Percentiles rank a stretch among this genome's conserved stretches.
phyloP scores from a whole-genome alignment of 768 basidiomycete species.

The Rhodotorula graminis region DNA sequence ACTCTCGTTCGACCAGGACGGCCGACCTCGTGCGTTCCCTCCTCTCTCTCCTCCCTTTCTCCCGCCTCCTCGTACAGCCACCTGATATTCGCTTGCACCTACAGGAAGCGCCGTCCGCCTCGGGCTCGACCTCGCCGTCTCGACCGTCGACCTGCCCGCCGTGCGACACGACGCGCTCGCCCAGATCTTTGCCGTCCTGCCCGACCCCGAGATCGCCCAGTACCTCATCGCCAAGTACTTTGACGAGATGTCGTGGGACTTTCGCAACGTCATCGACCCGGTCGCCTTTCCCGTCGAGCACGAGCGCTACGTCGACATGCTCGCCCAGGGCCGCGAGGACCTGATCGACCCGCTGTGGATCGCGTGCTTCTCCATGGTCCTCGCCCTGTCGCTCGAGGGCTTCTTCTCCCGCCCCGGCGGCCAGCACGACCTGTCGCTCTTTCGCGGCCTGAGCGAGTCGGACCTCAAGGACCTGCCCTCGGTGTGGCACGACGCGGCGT shows the following conservation, averaged over 20 bases:
- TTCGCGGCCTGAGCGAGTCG: slow-evolving; percentile 27
- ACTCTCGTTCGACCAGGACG: slow-evolving; percentile 37
- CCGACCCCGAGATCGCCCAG: slow-evolving; percentile 22
- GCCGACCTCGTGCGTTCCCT: slow-evolving; percentile 14
- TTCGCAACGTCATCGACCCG: slow-evolving; percentile 22
- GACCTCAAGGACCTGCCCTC: slow-evolving; percentile 31
- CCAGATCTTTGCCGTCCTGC: slow-evolving; percentile 35
- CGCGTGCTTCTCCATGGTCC: slow-evolving; percentile 36
- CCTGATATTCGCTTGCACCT: neutral
- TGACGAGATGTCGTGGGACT: slow-evolving; percentile 35
- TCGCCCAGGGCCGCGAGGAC: slow-evolving; percentile 14
- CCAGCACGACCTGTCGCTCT: slow-evolving; percentile 24
- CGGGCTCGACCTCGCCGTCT: slow-evolving; percentile 37
- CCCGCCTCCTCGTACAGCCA: neutral
- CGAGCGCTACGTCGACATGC: slow-evolving; percentile 30
- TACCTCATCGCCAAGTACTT: slow-evolving; percentile 28
- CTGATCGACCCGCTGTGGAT: slow-evolving; percentile 36
- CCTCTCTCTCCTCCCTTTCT: neutral
- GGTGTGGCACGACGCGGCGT: slow-evolving; percentile 38
- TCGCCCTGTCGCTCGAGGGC: slow-evolving; percentile 39
- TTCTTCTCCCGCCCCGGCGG: slow-evolving; percentile 33
- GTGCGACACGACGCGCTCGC: slow-evolving; percentile 22
- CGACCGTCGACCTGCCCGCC: slow-evolving; percentile 16
- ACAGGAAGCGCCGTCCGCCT: slow-evolving; percentile 23
- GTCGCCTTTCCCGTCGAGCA: slow-evolving; percentile 29